Percentiles rank a stretch among this genome's conserved stretches.
phyloP scores from a whole-genome alignment of 106 monocot species.

The Allium cepa region DNA sequence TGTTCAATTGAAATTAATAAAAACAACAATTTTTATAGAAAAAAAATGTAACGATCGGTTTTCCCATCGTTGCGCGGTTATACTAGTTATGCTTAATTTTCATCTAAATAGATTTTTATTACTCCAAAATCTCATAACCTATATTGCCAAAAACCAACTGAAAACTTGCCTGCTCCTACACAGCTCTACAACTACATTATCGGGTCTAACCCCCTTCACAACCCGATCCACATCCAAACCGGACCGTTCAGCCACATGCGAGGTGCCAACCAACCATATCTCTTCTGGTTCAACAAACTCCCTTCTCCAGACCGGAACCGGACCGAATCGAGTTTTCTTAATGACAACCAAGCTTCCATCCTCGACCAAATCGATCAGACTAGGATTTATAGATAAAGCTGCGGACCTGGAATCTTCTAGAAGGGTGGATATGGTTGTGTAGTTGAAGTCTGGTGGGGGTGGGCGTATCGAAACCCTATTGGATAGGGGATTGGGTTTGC shows the following conservation, averaged over 20 bases:
- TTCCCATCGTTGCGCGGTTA: too few species aligned
- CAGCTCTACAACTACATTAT: conserved; percentile 90
- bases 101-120: too few species aligned
- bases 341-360: conserved; percentile 55
- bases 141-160: neutral
- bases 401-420: conserved; percentile 37
- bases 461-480: conserved; percentile 37
- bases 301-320: conserved; percentile 69
- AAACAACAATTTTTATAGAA: too few species aligned
- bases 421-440: conserved; percentile 47
- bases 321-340: conserved; percentile 60
- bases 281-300: conserved; percentile 79
- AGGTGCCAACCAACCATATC: conserved; percentile 83
- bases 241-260: conserved; percentile 63
- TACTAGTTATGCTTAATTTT: too few species aligned
- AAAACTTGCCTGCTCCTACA: conserved; percentile 88
- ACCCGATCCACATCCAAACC: conserved; percentile 62
- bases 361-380: conserved; percentile 60
- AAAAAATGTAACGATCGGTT: too few species aligned
- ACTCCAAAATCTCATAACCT: too few species aligned
- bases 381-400: conserved; percentile 37
- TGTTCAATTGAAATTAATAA: too few species aligned
- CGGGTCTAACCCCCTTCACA: conserved; percentile 53
- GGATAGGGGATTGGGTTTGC: conserved; percentile 3
- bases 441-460: conserved; percentile 69